Conservation (phyloP, 2,329 filamentous ascomycete genomes). For the Ceratocystiopsis sp. region DNA sequence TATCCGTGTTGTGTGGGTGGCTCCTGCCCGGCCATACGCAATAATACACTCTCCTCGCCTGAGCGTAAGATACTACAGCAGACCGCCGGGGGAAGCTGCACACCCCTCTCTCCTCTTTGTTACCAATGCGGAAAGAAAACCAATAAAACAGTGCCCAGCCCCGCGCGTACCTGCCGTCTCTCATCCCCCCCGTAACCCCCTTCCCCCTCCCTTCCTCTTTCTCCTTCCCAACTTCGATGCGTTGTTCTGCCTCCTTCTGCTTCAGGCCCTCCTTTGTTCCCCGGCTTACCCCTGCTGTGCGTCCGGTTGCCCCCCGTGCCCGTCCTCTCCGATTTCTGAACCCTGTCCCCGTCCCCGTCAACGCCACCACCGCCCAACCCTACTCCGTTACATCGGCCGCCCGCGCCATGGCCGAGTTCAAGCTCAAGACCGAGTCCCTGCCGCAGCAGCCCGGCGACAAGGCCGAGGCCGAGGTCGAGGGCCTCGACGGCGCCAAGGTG, state of each 20-base stretch:
- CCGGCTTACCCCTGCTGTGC: not conserved
- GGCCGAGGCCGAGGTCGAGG: conserved; percentile 79
- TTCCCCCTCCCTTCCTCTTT: conserved; percentile 1
- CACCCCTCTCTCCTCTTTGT: not conserved
- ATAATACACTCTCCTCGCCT: not conserved
- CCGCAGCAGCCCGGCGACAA: conserved; percentile 67
- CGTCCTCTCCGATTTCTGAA: not conserved
- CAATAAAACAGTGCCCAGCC: not conserved
- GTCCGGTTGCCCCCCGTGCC: not conserved
- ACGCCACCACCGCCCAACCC: not conserved
- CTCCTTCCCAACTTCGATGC: not conserved
- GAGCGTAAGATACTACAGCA: not conserved
- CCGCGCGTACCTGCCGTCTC: conserved; percentile 6
- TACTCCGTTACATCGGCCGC: conserved; percentile 6
- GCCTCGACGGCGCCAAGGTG: conserved; percentile 71
- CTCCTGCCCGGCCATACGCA: not conserved
- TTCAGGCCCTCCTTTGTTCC: not conserved
- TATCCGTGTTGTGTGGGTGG: conserved; percentile 3
- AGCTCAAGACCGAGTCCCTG: conserved; percentile 61
- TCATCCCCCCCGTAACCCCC: conserved; percentile 8
- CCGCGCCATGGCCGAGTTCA: conserved; percentile 37
- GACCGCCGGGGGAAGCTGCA: not conserved
- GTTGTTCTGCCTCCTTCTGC: not conserved
- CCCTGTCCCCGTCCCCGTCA: not conserved
- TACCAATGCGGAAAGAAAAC: not conserved